A percentile compares a stretch with the other conserved stretches of the same genome.
These are phyloP conservation scores for Pulveroboletus ravenelii DNA, from an alignment of 768 basidiomycete genomes.

Conservation along the genomic window DNA sequence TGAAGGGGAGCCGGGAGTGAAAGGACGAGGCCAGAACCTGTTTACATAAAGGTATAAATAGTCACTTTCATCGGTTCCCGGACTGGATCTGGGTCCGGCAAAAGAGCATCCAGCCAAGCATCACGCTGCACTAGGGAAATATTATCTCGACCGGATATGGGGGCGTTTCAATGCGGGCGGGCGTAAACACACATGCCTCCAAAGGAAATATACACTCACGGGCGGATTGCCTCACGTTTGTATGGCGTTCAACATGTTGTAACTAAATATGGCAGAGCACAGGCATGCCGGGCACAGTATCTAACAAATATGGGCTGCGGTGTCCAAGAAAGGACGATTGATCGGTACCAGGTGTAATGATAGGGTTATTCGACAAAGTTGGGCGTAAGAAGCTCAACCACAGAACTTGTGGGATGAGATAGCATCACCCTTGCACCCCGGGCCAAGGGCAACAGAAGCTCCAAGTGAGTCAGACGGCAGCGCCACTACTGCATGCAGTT, in stretches of 20 bases:
- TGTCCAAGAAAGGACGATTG: too few relatives aligned
- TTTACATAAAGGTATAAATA: conserved; percentile 6
- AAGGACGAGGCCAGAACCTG: conserved; percentile 2
- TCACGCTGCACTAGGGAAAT: too few relatives aligned
- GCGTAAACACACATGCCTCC: conserved; percentile 4
- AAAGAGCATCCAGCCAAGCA: too few relatives aligned
- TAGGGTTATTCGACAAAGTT: background rate
- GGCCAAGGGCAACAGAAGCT: conserved; percentile 6
- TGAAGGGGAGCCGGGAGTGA: background rate
- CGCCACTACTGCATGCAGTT: background rate
- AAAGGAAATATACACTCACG: background rate
- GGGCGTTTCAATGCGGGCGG: background rate
- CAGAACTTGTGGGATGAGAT: background rate
- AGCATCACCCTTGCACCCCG: conserved; percentile 1
- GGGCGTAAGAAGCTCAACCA: background rate
- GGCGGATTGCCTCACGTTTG: conserved; percentile 7
- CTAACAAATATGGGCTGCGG: too few relatives aligned
- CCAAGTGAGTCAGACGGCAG: background rate
- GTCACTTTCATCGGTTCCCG: background rate
- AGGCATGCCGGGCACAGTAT: background rate
- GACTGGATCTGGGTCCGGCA: background rate
- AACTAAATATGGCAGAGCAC: background rate
- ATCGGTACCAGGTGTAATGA: background rate
- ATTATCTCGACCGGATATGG: background rate
- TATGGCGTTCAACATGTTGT: too few relatives aligned